phyloP scores from a whole-genome alignment of 306 rosid species.

The Parietaria judaica region DNA sequence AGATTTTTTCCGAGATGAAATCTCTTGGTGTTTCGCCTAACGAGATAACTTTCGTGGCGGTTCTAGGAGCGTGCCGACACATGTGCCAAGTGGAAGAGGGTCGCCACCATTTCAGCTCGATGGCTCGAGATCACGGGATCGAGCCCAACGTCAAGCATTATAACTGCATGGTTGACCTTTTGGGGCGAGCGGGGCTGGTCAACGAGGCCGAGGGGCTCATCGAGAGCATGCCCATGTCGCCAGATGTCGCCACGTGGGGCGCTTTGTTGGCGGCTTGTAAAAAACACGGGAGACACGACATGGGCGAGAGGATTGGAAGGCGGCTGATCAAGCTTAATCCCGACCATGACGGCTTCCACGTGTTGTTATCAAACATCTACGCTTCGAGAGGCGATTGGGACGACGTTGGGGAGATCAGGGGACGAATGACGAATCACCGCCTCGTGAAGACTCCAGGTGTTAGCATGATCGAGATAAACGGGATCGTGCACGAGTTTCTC shows the following conservation, averaged over 20 bases:
- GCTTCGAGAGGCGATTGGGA: slow-evolving; percentile 81
- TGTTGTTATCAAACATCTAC: slow-evolving; percentile 60
- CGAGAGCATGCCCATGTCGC: slow-evolving; percentile 61
- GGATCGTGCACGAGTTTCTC: slow-evolving; percentile 56
- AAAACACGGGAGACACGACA: slow-evolving; percentile 53
- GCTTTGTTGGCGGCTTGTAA: slow-evolving; percentile 79
- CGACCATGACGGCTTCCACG: slow-evolving; percentile 73
- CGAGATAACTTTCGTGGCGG: slow-evolving; percentile 79
- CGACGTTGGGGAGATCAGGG: slow-evolving; percentile 56
- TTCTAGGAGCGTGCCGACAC: slow-evolving; percentile 84
- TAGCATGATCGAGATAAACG: slow-evolving; percentile 69
- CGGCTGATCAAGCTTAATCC: slow-evolving; percentile 71
- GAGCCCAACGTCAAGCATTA: slow-evolving; percentile 71
- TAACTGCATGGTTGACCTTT: slow-evolving; percentile 83
- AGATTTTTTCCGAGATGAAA: slow-evolving; percentile 51
- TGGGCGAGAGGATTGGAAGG: slow-evolving; percentile 70
- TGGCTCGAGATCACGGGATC: slow-evolving; percentile 51
- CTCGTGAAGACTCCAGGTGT: slow-evolving; percentile 75
- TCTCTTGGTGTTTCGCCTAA: slow-evolving; percentile 40
- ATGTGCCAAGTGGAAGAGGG: slow-evolving; percentile 82
- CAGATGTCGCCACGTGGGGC: slow-evolving; percentile 83
- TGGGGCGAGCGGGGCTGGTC: slow-evolving; percentile 77
- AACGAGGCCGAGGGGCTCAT: slow-evolving; percentile 73
- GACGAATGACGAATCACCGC: slow-evolving; percentile 49
- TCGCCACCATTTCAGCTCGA: slow-evolving; percentile 47